Evolutionary conservation across 495 filamentous ascomycete species (phyloP), one percentile per base, ranked within the genome.

Genomic region (Aspergillus ellipticus): DNA sequence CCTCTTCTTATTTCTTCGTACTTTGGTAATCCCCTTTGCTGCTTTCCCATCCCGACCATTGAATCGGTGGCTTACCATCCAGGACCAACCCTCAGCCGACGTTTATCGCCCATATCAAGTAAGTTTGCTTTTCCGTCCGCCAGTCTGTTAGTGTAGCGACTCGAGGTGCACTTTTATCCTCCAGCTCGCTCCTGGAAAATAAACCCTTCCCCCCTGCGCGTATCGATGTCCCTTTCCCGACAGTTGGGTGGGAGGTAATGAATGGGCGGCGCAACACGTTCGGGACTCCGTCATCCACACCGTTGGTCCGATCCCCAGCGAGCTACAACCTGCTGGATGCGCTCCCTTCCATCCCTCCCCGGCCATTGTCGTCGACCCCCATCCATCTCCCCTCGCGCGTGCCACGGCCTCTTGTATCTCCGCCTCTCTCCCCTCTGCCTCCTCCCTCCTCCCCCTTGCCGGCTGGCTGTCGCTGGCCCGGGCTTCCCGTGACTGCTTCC

Each of bases 101-200:
- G 75, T 80, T 39, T 82, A 82, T 70, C 79, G 79, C 41, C 79
- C 79, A 60, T 74, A 72, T 61, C 74, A 75, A 73, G 79, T 82
- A 74, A 77, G 79, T 82, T 35, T 29, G 6, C 26, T 33, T 57
- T 62, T 49, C 56, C 37, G 42, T 46, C 49, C 29, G 28, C 41
- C 51, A 46, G 28, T 22, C 53, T 48, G 16, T 49, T 33, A 28
- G 24, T 46, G 17, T 46, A 49, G 35, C 11, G 13, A 39, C 10
- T n/a, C 11, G 35, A n/a, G 1, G 35, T n/a, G 33, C 33, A 10
- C 13, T n/a, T 39, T 39, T 39, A 5, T n/a, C n/a, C 24, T 28
- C 24, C 24, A 7, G 24, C 4, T 28, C 7, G 24, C 24, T 28
- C 24, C 24, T 28, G 24, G 24, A 28, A 28, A 28, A 28, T 28